Base-by-base conservation (phyloP, 257 asterid species). In the Galeopsis tetrahit region DNA sequence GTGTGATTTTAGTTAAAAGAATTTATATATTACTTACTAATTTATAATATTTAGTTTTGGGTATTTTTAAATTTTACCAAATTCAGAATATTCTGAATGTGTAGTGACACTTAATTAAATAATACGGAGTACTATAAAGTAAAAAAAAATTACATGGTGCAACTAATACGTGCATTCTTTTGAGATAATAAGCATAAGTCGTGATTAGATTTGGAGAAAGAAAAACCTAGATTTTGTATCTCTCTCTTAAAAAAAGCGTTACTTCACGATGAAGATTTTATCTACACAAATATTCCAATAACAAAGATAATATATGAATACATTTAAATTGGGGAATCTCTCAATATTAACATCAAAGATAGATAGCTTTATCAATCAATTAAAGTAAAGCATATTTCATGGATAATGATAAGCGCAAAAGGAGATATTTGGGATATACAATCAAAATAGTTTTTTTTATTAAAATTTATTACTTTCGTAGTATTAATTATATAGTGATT, bases 331-430 rank as follows among this genome's bases (percentile, higher is more conserved):
- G 83, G 81, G 77, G 88, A 81, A 86, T 77, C 84, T 79, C 68
- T 75, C 58, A 62, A 42, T 40, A 74, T 51, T 10, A 68, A 80
- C 75, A 70, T 70, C 67, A 75, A 81, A 83, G 79, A 61, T 60
- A 42, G 61, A 75, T 57, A 73, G 71, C 80, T 84, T 82, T 72
- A 75, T 52, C 80, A 55, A 63, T 79, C 70, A 71, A 80, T 77
- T 68, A 71, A 80, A 59, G 61, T 21, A 71, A 49, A 67, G 80
- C 82, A 84, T 72, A 65, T 62, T 77, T 57, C 76, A 57, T 77
- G 79, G 81, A 80, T 80, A 80, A 86, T 82, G 79, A 78, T 80
- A 76, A 77, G 82, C 39, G 69, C 79, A 36, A 84, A 78, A 82
- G 82, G 73, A 71, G 72, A 73, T 75, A 70, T 78, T 78, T 69